These are phyloP conservation scores for Pichia sp. DNA, from an alignment of 1,139 yeast genomes.

Conservation along the genomic window DNA sequence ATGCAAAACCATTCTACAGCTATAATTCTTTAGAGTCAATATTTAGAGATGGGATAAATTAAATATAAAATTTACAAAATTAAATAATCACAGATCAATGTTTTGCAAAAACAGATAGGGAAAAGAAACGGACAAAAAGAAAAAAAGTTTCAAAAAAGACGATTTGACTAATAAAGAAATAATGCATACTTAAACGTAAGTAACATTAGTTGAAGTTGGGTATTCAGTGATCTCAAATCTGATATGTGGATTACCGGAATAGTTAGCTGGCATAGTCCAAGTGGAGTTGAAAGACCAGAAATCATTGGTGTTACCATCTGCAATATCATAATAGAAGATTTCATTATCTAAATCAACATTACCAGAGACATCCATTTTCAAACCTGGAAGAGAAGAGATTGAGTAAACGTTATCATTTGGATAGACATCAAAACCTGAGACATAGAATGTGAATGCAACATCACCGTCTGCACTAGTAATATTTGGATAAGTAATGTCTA, in stretches of 20 bases:
- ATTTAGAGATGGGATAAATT: too few species aligned
- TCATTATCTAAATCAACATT: conserved; percentile 7
- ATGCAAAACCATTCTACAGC: too few species aligned
- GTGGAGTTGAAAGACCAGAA: conserved; percentile 7
- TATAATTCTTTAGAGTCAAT: too few species aligned
- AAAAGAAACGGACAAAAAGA: too few species aligned
- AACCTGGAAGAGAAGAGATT: conserved; percentile 4
- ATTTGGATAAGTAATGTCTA: conserved; percentile 8
- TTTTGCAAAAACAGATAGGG: too few species aligned
- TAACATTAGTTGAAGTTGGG: conserved; percentile 2
- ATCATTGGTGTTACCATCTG: conserved; percentile 2
- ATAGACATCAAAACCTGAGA: conserved; percentile 9
- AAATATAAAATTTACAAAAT: too few species aligned
- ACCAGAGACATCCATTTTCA: conserved; percentile 6
- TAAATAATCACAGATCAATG: too few species aligned
- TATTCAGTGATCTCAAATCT: conserved; percentile 2
- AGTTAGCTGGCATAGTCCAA: neutral
- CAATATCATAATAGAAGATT: conserved; percentile 4
- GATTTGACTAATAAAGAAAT: too few species aligned
- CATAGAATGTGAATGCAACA: conserved; percentile 2
- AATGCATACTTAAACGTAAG: neutral
- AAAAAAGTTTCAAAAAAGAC: too few species aligned
- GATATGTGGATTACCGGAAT: conserved; percentile 1
- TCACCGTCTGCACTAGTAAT: conserved; percentile 5
- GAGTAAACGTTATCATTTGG: conserved; percentile 4